Base-by-base conservation (phyloP, 2,329 filamentous ascomycete genomes). In the Penicillium palitans region DNA sequence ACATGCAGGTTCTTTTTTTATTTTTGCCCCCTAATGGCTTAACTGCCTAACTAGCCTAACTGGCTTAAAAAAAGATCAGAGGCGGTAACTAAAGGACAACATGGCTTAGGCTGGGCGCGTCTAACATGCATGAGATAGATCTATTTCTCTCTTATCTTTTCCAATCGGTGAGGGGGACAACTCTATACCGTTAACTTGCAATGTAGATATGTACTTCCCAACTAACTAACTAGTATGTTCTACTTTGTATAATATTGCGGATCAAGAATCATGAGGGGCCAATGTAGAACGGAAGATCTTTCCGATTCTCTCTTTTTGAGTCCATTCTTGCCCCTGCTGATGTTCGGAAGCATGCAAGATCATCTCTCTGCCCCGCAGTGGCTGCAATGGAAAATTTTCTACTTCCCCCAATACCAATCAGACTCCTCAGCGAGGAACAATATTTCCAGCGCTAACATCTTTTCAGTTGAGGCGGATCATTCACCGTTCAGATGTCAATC, bases 291-390 rank as follows among this genome's bases (percentile, higher is more conserved):
- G 56, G 51, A 50, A 49, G 24, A 55, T 59, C 55, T 39, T 48
- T 51, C 52, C 49, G 46, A 49, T 35, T 55, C 48, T 57, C 52
- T 59, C 51, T 44, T 60, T 40, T 39, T 29, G 33, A 17, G 17
- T 25, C 21, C 46, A 56, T 51, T 55, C 44, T 49, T 42, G 45
- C 33, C 45, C 45, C 37, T 41, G n/a, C 21, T 55, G 46, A 44
- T 44, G 39, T 15, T 56, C 41, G 13, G 55, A 53, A 60, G 55
- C 51, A 61, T 67, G 63, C 63, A 60, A 65, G 61, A 67, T 67
- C 64, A 62, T 66, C 64, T 62, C 55, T 52, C 55, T 58, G 65
- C 62, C 65, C 66, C 66, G 64, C 65, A 63, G 55, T 66, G 60
- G 55, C 59, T 55, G 39, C 29, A 10, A 45, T 40, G 48, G 49